These are phyloP conservation scores for Phytophthora podocarpi DNA, from an alignment of 352 stramenopile species.

Conservation along the genomic window DNA sequence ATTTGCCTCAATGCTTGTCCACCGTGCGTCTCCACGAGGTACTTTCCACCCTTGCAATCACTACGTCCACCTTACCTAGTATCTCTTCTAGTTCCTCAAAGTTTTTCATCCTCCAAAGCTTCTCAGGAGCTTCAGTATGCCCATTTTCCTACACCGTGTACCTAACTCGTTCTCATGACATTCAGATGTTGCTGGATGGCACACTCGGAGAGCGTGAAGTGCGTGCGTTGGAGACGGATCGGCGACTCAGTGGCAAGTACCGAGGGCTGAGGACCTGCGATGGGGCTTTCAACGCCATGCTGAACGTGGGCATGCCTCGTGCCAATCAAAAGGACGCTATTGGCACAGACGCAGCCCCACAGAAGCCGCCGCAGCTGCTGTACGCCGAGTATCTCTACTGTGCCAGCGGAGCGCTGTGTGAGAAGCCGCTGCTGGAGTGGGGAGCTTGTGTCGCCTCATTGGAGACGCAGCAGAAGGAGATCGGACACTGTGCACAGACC, in stretches of 20 bases:
- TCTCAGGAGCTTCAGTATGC: neutral
- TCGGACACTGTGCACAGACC: conserved; percentile 49
- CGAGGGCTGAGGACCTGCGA: conserved; percentile 58
- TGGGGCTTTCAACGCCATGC: conserved; percentile 53
- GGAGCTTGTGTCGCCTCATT: conserved; percentile 55
- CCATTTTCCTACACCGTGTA: too few relatives aligned
- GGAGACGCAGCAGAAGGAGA: conserved; percentile 39
- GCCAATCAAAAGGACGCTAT: neutral
- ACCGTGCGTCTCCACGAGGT: conserved; percentile 76
- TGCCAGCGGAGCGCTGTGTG: conserved; percentile 52
- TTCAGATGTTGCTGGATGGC: conserved; percentile 52
- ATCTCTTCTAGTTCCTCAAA: conserved; percentile 3
- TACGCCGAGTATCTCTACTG: conserved; percentile 77
- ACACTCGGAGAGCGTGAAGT: conserved; percentile 47
- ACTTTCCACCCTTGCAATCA: neutral
- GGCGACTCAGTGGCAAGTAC: conserved; percentile 48
- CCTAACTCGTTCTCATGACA: conserved; percentile 5
- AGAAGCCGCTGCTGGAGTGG: conserved; percentile 56
- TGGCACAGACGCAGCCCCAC: conserved; percentile 5
- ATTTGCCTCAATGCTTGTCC: conserved; percentile 62
- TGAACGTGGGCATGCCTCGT: conserved; percentile 24
- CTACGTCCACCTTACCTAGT: neutral
- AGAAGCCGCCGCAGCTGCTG: conserved; percentile 47
- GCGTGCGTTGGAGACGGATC: conserved; percentile 46
- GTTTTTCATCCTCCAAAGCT: neutral